A percentile compares a stretch with the other conserved stretches of the same genome.
Evolutionary conservation across 768 basidiomycete species (phyloP).

Genomic region (Piloderma croceum): DNA sequence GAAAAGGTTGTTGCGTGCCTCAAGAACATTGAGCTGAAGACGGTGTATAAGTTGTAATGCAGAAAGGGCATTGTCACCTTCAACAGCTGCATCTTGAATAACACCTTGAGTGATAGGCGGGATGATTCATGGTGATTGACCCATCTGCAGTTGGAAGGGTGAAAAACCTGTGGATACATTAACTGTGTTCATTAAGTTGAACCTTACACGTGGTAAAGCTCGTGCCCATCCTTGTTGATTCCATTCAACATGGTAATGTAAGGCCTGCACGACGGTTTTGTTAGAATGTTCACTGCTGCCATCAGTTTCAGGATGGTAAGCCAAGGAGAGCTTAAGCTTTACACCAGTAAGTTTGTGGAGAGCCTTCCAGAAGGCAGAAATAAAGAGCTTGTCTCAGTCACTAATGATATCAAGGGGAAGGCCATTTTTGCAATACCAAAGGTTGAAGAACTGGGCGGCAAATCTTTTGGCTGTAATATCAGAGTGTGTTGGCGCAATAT

Average conservation of each 20-base stretch:
- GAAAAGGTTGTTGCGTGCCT: conserved; percentile 1
- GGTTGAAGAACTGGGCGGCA: too few species aligned
- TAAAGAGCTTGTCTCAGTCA: conserved; percentile 27
- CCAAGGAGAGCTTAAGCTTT: conserved; percentile 29
- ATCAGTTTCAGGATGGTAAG: conserved; percentile 40
- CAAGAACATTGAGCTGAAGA: too few species aligned
- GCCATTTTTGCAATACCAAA: conserved; percentile 28
- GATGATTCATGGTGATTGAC: conserved; percentile 18
- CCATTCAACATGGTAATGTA: conserved; percentile 3
- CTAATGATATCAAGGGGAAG: conserved; percentile 21
- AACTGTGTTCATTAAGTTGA: conserved; percentile 28
- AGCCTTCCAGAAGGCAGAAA: conserved; percentile 26
- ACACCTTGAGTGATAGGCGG: conserved; percentile 19
- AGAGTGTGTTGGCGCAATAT: conserved; percentile 18
- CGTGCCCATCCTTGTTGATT: conserved; percentile 11
- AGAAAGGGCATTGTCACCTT: not conserved
- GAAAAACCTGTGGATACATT: conserved; percentile 27
- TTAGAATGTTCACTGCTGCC: conserved; percentile 29
- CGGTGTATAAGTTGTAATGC: too few species aligned
- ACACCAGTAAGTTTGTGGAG: conserved; percentile 28
- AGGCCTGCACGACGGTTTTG: conserved; percentile 10
- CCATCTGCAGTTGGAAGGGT: conserved; percentile 24
- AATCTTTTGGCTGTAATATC: too few species aligned
- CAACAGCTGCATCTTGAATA: too few species aligned
- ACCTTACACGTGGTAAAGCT: conserved; percentile 22